Base-by-base conservation (phyloP, 2,329 filamentous ascomycete species). In the Phyllosticta paracitricarpa region DNA sequence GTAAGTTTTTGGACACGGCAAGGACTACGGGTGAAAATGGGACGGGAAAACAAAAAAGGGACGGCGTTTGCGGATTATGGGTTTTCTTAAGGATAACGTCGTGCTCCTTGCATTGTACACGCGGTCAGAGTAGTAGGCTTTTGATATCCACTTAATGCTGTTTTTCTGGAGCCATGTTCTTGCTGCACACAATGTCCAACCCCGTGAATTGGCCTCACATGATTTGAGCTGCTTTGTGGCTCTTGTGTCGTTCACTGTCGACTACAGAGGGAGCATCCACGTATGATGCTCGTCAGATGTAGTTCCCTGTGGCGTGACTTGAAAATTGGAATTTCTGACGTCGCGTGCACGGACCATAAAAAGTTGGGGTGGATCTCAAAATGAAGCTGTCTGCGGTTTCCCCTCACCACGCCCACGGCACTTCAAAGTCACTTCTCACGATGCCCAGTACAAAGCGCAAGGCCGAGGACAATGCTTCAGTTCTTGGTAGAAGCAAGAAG, bases 401-500 rank as follows among this genome's bases (percentile, higher is more conserved):
- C 51, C 10, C 52, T 35, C 35, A 55, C 54, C 24, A 24, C 26
- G 22, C 48, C 19, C 33, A 28, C 55, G 14, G 51, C 54, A 61
- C 48, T 22, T 53, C 24, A 53, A 26, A 4, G 3, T 26, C 33
- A 35, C 24, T 51, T 33, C 24, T 25, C 33, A 35, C 30, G 5
- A 54, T 54, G 35, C 61, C 24, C 52, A 40, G 40, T 6, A 58
- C 61, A 33, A 79, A 79, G 70, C 76, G 77, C 63, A 79, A 79
- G 66, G 75, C 73, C 54, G 72, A 76, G 26, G 67, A 71, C 26
- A 55, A 30, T 7, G 56, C 54, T 1, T 63, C 67, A 57, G 58
- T 65, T 64, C 75, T 74, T 68, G 72, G 73, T 66, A 70, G 70
- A 63, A 67, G 67, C 57, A 78, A 78, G 67, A 77, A 78, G 66